Evolutionary conservation across 805 yeast genomes (phyloP).

Genomic region (Myxozyma kluyveri): DNA sequence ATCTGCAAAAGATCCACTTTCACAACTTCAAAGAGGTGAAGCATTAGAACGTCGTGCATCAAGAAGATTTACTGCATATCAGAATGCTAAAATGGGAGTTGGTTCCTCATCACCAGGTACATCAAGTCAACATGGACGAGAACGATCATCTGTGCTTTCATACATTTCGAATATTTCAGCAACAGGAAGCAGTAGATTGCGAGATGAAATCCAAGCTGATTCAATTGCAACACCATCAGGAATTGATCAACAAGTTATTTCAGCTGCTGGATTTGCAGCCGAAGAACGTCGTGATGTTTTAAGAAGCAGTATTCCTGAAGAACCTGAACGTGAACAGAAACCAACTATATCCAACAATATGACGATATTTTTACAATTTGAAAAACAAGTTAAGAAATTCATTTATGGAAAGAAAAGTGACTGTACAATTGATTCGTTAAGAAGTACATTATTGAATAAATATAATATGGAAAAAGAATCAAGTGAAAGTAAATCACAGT

Average conservation of each 20-base stretch:
- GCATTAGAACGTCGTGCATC: slow-evolving; percentile 90
- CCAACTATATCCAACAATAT: not conserved
- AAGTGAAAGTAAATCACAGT: slow-evolving; percentile 62
- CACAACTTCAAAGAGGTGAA: slow-evolving; percentile 76
- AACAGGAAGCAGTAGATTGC: not conserved
- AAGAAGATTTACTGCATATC: slow-evolving; percentile 89
- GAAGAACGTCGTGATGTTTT: not conserved
- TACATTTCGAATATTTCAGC: no score
- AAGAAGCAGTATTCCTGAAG: not conserved
- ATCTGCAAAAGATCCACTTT: slow-evolving; percentile 55
- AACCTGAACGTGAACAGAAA: not conserved
- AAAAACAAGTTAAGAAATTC: not conserved
- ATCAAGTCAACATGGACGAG: not conserved
- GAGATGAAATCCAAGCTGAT: not conserved
- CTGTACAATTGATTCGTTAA: not conserved
- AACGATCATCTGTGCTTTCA: not conserved
- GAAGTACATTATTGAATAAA: not conserved
- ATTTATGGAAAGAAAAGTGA: no score
- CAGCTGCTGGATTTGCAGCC: not conserved
- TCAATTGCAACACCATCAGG: not conserved
- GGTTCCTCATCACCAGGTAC: not conserved
- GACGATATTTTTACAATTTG: not conserved
- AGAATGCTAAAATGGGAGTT: slow-evolving; percentile 62
- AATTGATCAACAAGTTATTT: not conserved
- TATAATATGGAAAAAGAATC: not conserved